Evolutionary conservation across 768 basidiomycete species (phyloP).

Genomic region (Tulasnella calospora): DNA sequence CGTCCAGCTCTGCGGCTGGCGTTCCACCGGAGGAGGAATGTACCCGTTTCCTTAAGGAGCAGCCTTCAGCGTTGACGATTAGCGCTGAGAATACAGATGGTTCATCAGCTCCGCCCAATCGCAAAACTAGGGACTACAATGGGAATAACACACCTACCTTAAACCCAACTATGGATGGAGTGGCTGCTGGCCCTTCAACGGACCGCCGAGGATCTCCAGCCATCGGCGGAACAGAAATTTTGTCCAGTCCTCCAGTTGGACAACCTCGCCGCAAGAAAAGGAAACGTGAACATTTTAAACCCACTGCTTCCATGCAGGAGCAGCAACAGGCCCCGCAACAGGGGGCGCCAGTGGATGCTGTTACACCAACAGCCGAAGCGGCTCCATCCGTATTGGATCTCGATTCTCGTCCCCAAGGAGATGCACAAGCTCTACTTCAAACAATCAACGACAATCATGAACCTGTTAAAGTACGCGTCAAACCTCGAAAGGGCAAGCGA

Average conservation of each 20-base stretch:
- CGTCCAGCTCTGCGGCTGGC: not conserved
- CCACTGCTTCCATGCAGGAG: not conserved
- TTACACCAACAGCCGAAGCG: not conserved
- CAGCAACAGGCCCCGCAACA: not conserved
- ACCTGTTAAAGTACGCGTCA: not conserved
- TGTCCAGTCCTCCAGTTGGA: not conserved
- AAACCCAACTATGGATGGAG: not conserved
- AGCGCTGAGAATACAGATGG: not conserved
- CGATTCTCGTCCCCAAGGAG: not conserved
- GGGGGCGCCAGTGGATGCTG: not conserved
- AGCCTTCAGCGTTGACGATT: not conserved
- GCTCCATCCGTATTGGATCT: not conserved
- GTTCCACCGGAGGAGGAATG: not conserved
- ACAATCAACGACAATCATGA: not conserved
- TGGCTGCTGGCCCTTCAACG: not conserved
- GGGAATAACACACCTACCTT: not conserved
- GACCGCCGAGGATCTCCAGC: not conserved
- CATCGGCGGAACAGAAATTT: not conserved
- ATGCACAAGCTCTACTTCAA: not conserved
- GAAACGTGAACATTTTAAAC: not conserved
- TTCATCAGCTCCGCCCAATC: not conserved
- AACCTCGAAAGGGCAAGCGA: not conserved
- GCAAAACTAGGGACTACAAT: not conserved
- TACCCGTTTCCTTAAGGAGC: not conserved
- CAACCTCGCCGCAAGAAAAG: not conserved